These are phyloP conservation scores for Keithomyces neogunnii DNA, from an alignment of 2,329 filamentous ascomycete genomes.

Conservation along the genomic window DNA sequence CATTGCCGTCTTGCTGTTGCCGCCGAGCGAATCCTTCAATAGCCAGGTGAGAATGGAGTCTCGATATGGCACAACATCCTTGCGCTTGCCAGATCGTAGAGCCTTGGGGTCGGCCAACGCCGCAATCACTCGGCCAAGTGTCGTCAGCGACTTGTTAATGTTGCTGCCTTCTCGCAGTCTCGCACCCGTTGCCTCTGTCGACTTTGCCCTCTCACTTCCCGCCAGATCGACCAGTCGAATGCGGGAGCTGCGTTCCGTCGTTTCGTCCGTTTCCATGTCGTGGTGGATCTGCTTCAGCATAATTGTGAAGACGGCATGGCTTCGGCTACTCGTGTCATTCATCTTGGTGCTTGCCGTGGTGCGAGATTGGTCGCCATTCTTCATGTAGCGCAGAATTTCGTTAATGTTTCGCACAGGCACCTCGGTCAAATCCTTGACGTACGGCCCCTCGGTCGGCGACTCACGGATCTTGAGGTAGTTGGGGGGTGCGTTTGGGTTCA, in stretches of 20 bases:
- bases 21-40: constrained; percentile 88
- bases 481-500: constrained; percentile 60
- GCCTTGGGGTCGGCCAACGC: constrained; percentile 69
- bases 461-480: constrained; percentile 97
- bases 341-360: constrained; percentile 95
- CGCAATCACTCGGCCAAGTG: constrained; percentile 89
- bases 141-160: constrained; percentile 98
- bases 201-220: constrained; percentile 88
- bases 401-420: constrained; percentile 79
- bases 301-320: constrained; percentile 95
- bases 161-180: constrained; percentile 90
- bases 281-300: constrained; percentile 98
- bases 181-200: constrained; percentile 88
- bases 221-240: constrained; percentile 94
- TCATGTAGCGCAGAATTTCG: constrained; percentile 88
- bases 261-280: constrained; percentile 94
- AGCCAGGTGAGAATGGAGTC: constrained; percentile 82
- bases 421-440: constrained; percentile 93
- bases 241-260: constrained; percentile 85
- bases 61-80: constrained; percentile 76
- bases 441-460: constrained; percentile 88
- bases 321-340: constrained; percentile 97
- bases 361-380: constrained; percentile 75
- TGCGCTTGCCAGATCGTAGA: constrained; percentile 44
- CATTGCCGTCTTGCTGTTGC: constrained; percentile 98